A percentile compares a stretch with the other conserved stretches of the same genome.
Conservation (phyloP, 2,329 filamentous ascomycete species). For the Ceratocystis destructans region DNA sequence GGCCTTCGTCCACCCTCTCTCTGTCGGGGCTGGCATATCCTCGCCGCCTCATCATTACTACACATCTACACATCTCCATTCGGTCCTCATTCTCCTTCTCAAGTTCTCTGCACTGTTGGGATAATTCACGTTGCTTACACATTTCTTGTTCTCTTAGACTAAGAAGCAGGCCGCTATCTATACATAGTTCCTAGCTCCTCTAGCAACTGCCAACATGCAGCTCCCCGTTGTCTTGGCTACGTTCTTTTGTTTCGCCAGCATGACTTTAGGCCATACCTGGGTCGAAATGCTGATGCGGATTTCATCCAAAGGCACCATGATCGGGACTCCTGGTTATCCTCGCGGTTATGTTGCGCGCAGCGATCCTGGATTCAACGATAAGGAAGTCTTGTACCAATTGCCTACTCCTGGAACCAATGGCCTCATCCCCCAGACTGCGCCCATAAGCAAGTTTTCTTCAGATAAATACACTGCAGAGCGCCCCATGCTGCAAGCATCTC, state of each 20-base stretch:
- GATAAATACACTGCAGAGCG: constrained; percentile 43
- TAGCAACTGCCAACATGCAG: neutral
- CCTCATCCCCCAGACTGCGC: constrained; percentile 34
- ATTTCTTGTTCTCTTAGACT: neutral
- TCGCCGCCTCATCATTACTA: neutral
- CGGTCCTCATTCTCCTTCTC: neutral
- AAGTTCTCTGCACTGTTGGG: neutral
- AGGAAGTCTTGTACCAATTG: constrained; percentile 47
- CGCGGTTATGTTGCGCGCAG: constrained; percentile 53
- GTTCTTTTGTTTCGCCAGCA: neutral
- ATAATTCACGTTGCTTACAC: neutral
- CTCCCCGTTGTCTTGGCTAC: neutral
- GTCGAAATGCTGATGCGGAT: constrained; percentile 63
- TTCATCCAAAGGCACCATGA: constrained; percentile 57
- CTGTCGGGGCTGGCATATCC: neutral
- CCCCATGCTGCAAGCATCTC: constrained; percentile 45
- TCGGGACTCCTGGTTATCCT: constrained; percentile 58
- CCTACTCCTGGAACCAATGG: constrained; percentile 40
- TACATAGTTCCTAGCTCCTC: neutral
- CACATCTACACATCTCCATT: neutral
- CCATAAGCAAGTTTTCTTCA: constrained; percentile 50
- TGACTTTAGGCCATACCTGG: constrained; percentile 56
- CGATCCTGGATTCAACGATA: constrained; percentile 42
- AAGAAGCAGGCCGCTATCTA: neutral
- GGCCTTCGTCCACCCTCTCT: neutral